Base-by-base conservation (phyloP, 225 moss, liverwort and hornwort species). In the Pseudoscleropodium purum region DNA sequence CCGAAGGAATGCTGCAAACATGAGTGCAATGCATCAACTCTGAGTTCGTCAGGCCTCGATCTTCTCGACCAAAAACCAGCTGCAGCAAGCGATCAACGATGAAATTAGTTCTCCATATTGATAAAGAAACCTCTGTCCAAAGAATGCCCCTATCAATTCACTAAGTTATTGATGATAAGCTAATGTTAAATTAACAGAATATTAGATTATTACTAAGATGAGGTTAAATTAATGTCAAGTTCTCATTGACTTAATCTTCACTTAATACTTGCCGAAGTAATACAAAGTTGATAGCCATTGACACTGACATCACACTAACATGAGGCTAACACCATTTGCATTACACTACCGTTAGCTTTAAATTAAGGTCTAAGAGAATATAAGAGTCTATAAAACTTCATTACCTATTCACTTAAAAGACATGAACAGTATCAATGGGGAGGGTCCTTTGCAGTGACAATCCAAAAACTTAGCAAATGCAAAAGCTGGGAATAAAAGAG, bases 21-120 rank as follows among this genome's bases (percentile, higher is more conserved):
- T 94, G 95, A 52, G 91, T 94, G 89, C 95, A 95, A 59, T 95
- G 91, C 90, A 92, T 89, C 81, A 95, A 90, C 78, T 95, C 94
- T 17, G 84, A 83, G 89, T 90, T 93, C 41, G 91, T 92, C 51
- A 95, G 94, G 37, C 94, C 95, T 66, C 92, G 91, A 86, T 95
- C 95, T 78, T 95, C 94, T 86, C 94, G 90, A 78, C 94, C 95
- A 88, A 95, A 95, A 34, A 95, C 90, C 82, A 95, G 85, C 92
- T 95, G 92, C 75, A 87, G 64, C 65, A 45, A 82, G 56, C 52
- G 39, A 91, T 37, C 76, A 81, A 69, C 45, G 21, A 86, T 31
- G 36, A 86, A 82, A 82, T 82, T 24, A 88, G 33, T 27, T 86
- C 56, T 78, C 62, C 33, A 69, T n/a, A 36, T 33, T 82, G 66